Evolutionary conservation across 2,329 filamentous ascomycete species (phyloP), one percentile per base, ranked within the genome.

Genomic region (Fusarium hainanense): DNA sequence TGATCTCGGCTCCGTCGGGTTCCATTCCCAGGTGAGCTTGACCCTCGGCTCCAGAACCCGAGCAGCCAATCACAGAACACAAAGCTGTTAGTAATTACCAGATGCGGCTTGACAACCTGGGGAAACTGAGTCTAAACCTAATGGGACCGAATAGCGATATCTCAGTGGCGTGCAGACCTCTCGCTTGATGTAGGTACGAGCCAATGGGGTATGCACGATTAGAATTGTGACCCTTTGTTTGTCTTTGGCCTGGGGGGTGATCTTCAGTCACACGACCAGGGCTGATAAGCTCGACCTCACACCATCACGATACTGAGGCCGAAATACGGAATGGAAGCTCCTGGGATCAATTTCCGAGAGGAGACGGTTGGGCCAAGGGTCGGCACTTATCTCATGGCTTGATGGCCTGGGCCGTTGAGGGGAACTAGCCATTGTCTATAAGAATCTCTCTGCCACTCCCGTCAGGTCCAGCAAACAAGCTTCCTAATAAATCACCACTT

Each of bases 251-350:
- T 32, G 56, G 16, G 12, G 32, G 32, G n/a, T 47, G 50, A 59
- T 59, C 42, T 46, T 30, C 50, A 25, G 42, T 59, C 57, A 59
- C 57, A 43, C 49, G 49, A 52, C 49, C 49, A 16, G 42, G 50
- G 14, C 8, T 41, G 47, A 41, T 42, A 58, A 46, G 30, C 41
- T 55, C 25, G 13, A 20, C 28, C 42, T 32, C 30, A 59, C 57
- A 56, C 57, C 56, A 59, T 55, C 56, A 44, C n/a, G 7, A 30
- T 21, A 44, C 37, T 40, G 43, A 43, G 21, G 37, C 49, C 49
- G 49, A 52, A 8, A 52, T 28, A 49, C 44, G 43, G 54, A 28
- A 40, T 40, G 23, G 14, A 50, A 10, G 32, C 21, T 25, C 21
- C 30, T 49, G 54, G 16, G n/a, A 49, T 12, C 23, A n/a, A 37